These are phyloP conservation scores for Dionaea muscipula DNA, from an alignment of 179 eudicot genomes.

Conservation along the genomic window DNA sequence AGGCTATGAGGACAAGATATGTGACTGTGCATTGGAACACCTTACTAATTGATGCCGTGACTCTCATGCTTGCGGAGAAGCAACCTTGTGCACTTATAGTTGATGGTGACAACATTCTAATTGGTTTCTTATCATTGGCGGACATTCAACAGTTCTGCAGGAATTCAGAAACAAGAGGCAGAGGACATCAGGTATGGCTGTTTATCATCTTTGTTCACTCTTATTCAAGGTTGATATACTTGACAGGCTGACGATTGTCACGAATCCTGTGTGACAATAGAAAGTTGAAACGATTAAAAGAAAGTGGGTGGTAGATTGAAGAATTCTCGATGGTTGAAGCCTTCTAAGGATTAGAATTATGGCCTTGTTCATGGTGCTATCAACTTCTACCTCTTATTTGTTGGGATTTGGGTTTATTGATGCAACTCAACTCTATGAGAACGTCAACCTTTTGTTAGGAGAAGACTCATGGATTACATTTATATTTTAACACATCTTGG, in stretches of 20 bases:
- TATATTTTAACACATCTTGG: too few relatives aligned
- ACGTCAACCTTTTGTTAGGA: too few relatives aligned
- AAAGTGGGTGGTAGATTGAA: too few relatives aligned
- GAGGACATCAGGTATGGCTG: conserved; percentile 39
- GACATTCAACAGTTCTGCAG: conserved; percentile 55
- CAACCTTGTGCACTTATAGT: conserved; percentile 61
- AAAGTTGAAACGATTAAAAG: too few relatives aligned
- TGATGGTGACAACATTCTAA: conserved; percentile 35
- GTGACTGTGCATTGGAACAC: conserved; percentile 45
- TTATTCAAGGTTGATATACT: neutral
- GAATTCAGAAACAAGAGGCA: conserved; percentile 26
- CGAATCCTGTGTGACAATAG: too few relatives aligned
- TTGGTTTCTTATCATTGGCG: conserved; percentile 44
- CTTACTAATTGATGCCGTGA: conserved; percentile 45
- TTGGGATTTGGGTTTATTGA: too few relatives aligned
- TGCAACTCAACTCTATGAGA: too few relatives aligned
- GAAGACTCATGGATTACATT: too few relatives aligned
- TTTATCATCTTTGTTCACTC: neutral
- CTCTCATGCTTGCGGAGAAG: conserved; percentile 72
- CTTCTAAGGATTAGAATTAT: too few relatives aligned
- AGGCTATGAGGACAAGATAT: conserved; percentile 81
- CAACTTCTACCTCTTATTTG: too few relatives aligned
- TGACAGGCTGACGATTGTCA: neutral
- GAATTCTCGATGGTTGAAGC: too few relatives aligned
- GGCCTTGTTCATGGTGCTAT: too few relatives aligned